phyloP scores from a whole-genome alignment of 176 grass and related monocot species.

The Oryza glaberrima region DNA sequence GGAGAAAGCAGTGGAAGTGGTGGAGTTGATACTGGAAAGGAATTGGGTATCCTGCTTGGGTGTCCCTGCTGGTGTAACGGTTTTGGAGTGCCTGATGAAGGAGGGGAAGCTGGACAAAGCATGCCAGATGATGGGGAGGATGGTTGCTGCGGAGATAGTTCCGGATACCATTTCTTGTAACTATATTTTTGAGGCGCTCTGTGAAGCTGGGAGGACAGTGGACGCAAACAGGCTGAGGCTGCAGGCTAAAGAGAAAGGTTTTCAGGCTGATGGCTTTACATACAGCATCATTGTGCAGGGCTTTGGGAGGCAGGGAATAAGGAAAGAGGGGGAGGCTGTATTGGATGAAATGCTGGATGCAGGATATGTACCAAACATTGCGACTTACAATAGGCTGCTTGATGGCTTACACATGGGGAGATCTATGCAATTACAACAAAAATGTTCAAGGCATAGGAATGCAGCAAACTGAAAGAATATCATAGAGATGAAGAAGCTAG shows the following conservation, averaged over 20 bases:
- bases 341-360: constrained; percentile 82
- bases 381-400: constrained; percentile 69
- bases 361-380: constrained; percentile 82
- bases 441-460: background rate
- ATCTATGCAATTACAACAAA: background rate
- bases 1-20: constrained; percentile 57
- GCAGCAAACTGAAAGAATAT: background rate
- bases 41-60: constrained; percentile 37
- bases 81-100: constrained; percentile 62
- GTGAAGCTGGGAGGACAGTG: constrained; percentile 50
- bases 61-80: constrained; percentile 55
- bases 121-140: constrained; percentile 58
- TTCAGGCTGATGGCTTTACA: constrained; percentile 47
- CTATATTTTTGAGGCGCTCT: constrained; percentile 68
- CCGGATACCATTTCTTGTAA: constrained; percentile 64
- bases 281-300: constrained; percentile 70
- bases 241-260: constrained; percentile 63
- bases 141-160: constrained; percentile 56
- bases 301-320: constrained; percentile 70
- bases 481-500: background rate
- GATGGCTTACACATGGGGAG: constrained; percentile 46
- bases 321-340: constrained; percentile 60
- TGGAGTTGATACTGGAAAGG: constrained; percentile 59
- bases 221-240: constrained; percentile 58
- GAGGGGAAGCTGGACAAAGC: constrained; percentile 44